phyloP scores from a whole-genome alignment of 306 rosid species.

The Prunus campanulata region DNA sequence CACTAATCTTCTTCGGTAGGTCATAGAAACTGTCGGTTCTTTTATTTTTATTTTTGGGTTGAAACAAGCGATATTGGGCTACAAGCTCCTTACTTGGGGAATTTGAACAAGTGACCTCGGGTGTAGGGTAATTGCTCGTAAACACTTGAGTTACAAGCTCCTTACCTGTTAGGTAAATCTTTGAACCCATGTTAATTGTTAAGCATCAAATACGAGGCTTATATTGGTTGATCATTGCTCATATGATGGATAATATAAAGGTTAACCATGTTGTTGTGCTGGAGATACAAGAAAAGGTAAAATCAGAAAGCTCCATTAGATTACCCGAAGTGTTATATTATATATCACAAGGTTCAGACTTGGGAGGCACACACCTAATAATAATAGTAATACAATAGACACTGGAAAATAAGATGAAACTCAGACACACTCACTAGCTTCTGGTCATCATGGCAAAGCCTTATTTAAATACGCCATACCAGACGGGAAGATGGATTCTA shows the following conservation, averaged over 20 bases:
- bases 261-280: background rate
- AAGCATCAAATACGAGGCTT: background rate
- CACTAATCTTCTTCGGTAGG: background rate
- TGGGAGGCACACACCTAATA: background rate
- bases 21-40: no score
- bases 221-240: background rate
- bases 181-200: background rate
- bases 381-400: background rate
- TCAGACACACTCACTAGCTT: background rate
- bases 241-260: background rate
- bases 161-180: background rate
- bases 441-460: background rate
- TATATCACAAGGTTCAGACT: background rate
- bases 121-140: no score
- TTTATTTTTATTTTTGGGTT: no score
- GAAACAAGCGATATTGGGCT: no score
- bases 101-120: no score
- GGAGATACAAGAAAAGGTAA: background rate
- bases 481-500: background rate
- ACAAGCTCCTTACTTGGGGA: no score
- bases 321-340: background rate
- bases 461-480: background rate
- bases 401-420: background rate
- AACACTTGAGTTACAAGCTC: no score
- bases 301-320: background rate